Evolutionary conservation across 1,284 basidiomycete genomes (phyloP).

Genomic region (Naganishia cerealis): DNA sequence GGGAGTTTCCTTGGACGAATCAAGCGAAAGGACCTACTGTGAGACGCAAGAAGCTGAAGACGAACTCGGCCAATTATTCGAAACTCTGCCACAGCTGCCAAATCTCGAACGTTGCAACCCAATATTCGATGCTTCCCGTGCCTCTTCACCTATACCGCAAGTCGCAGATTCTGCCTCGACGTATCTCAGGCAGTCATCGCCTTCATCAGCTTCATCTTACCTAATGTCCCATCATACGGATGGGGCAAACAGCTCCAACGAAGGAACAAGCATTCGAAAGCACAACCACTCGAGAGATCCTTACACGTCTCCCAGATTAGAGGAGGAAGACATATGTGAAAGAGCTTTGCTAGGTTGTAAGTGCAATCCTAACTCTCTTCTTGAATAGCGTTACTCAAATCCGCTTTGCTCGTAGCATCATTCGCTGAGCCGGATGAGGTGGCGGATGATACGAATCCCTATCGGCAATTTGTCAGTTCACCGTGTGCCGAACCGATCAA

Average conservation of each 20-base stretch:
- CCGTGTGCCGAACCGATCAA: neutral
- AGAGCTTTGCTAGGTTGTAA: slow-evolving; percentile 1
- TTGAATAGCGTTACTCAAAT: neutral
- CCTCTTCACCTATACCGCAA: neutral
- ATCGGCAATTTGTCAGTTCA: neutral
- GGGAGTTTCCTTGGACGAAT: neutral
- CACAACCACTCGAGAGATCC: neutral
- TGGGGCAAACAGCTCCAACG: neutral
- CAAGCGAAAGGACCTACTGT: too few species aligned
- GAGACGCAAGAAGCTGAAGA: neutral
- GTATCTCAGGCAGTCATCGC: slow-evolving; percentile 8
- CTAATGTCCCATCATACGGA: slow-evolving; percentile 9
- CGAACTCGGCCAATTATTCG: slow-evolving; percentile 14
- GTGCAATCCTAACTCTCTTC: neutral
- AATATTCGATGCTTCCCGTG: neutral
- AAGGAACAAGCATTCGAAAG: neutral
- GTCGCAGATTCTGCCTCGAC: neutral
- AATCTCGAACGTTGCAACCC: neutral
- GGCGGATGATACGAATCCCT: neutral
- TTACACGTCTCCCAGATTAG: neutral
- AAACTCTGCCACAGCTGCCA: neutral
- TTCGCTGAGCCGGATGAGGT: neutral
- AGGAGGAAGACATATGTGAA: slow-evolving; percentile 23
- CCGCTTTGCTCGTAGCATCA: neutral
- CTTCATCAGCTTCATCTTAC: slow-evolving; percentile 22